Base-by-base conservation (phyloP, 73 alveolate genomes). In the Urostyla sp. region DNA sequence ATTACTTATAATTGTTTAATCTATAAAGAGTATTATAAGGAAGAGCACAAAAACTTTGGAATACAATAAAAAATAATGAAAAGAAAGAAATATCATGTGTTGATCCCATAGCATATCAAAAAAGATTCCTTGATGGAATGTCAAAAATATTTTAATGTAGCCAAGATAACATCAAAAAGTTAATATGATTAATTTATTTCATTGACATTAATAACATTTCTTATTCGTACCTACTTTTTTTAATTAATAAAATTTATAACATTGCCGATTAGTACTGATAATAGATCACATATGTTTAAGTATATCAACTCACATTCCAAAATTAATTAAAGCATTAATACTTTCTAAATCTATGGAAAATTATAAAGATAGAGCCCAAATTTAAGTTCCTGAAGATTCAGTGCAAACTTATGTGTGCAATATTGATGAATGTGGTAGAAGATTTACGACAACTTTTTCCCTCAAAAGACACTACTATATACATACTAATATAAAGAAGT, bases 401-500 rank as follows among this genome's bases (percentile, higher is more conserved):
- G 45, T 20, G 40, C 26, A 46, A 1, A 34, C 31, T 6, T 83
- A 16, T 54, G 53, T 11, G 15, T 83, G 92, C 75, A 24, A 38
- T n/a, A 26, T 36, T 38, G 46, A 44, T 11, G 88, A 85, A n/a
- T 87, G 94, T 38, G 77, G 45, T 43, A 87, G 69, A 37, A 20
- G 34, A 59, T 87, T 75, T 72, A 54, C 84, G 1, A 80, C 87
- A 35, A 87, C 67, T 57, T 77, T 51, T 63, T 59, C 77, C 37
- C 79, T 80, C 31, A 77, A 58, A 40, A 63, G 94, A 36, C 94
- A 87, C 83, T 44, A 54, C 63, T 49, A 60, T 66, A 67, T 78
- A 28, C 94, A 87, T 44, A 24, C 43, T 18, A 63, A 53, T 11
- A 30, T 50, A 50, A 87, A 87, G 49, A 55, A 63, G 11, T 69